A percentile compares a stretch with the other conserved stretches of the same genome.
These are phyloP conservation scores for Tagetes erecta DNA, from an alignment of 129 eudicot species.

Conservation along the genomic window DNA sequence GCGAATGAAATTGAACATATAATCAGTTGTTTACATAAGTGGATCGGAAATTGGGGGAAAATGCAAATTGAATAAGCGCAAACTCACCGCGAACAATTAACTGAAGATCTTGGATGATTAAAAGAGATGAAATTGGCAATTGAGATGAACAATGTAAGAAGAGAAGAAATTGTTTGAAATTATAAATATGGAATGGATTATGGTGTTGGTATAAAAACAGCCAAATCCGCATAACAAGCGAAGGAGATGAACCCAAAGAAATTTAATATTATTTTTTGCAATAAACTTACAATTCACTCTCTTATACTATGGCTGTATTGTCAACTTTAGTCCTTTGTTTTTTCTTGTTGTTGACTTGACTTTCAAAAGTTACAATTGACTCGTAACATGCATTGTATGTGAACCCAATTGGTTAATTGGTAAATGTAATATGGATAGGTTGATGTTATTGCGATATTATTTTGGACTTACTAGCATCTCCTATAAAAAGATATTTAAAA, in stretches of 20 bases:
- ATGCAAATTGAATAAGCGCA: constrained; percentile 15
- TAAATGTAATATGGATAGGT: no score
- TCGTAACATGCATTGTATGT: no score
- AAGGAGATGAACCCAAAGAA: constrained; percentile 72
- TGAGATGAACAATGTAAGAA: constrained; percentile 48
- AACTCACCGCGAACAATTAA: constrained; percentile 35
- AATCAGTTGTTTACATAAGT: constrained; percentile 24
- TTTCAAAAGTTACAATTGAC: neutral
- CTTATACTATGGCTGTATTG: neutral
- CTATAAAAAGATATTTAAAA: no score
- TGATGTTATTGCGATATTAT: no score
- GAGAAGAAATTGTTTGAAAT: constrained; percentile 35
- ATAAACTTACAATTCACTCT: neutral
- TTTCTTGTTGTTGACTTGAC: neutral
- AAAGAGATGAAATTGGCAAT: constrained; percentile 25
- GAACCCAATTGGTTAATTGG: no score
- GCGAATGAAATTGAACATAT: constrained; percentile 22
- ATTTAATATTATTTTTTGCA: constrained; percentile 17
- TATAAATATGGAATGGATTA: constrained; percentile 35
- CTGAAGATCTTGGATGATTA: constrained; percentile 26
- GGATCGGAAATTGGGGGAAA: constrained; percentile 22
- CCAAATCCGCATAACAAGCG: constrained; percentile 65
- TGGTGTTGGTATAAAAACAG: constrained; percentile 41
- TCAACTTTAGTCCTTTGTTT: neutral
- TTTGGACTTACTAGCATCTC: no score